Evolutionary conservation across 495 filamentous ascomycete genomes (phyloP).

Genomic region (Penicillium taxi): DNA sequence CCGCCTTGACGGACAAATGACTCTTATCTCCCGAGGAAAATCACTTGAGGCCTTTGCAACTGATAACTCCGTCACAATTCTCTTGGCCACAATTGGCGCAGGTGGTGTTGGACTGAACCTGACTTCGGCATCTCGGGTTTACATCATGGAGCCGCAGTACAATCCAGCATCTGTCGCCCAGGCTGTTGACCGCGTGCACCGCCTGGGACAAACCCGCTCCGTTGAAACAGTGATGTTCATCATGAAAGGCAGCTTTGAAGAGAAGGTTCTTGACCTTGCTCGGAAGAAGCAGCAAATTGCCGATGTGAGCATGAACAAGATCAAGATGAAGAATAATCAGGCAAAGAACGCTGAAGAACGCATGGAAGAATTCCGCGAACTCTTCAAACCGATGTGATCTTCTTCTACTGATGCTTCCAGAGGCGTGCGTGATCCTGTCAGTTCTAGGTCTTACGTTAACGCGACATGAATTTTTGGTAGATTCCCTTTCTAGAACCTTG

Average conservation of each 20-base stretch:
- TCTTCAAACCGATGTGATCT: conserved; percentile 62
- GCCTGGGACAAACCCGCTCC: conserved; percentile 78
- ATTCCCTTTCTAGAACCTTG: no score
- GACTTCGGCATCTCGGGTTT: conserved; percentile 75
- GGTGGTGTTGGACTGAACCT: conserved; percentile 91
- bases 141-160: conserved; percentile 96
- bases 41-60: conserved; percentile 71
- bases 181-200: conserved; percentile 88
- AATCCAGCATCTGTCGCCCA: conserved; percentile 94
- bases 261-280: conserved; percentile 84
- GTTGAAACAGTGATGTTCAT: conserved; percentile 78
- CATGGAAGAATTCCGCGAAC: conserved; percentile 69
- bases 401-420: not conserved
- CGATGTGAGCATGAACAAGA: conserved; percentile 69
- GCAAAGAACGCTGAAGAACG: conserved; percentile 64
- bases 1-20: conserved; percentile 88
- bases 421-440: no score
- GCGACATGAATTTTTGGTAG: no score
- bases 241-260: conserved; percentile 85
- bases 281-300: conserved; percentile 86
- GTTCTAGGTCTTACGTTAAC: no score
- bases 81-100: conserved; percentile 86
- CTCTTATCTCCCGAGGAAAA: conserved; percentile 55
- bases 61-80: conserved; percentile 62
- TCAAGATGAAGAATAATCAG: conserved; percentile 64